These are phyloP conservation scores for Paradendryphiella salina DNA, from an alignment of 2,329 filamentous ascomycete genomes.

Conservation along the genomic window DNA sequence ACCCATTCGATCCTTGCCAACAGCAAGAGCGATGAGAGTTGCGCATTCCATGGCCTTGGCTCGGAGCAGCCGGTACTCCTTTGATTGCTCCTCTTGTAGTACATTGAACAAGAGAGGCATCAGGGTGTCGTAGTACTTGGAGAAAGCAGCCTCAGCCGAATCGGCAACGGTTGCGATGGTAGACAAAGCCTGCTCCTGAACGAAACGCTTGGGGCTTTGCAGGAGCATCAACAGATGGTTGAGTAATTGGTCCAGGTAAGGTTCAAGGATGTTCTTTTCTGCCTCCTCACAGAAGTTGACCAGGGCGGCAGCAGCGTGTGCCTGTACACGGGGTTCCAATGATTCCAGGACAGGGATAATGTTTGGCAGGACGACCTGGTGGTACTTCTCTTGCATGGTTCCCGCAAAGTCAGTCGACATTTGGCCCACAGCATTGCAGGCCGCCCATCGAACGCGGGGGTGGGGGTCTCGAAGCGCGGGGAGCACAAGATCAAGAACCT, in stretches of 20 bases:
- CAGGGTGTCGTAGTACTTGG: slow-evolving; percentile 90
- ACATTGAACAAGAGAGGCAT: slow-evolving; percentile 96
- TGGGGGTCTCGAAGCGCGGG: slow-evolving; percentile 88
- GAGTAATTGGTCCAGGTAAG: slow-evolving; percentile 87
- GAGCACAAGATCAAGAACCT: slow-evolving; percentile 92
- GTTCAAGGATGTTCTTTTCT: slow-evolving; percentile 86
- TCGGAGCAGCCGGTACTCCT: slow-evolving; percentile 86
- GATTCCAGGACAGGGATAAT: slow-evolving; percentile 92
- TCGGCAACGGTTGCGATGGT: slow-evolving; percentile 99
- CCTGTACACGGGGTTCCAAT: slow-evolving; percentile 89
- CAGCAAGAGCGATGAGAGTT: slow-evolving; percentile 90
- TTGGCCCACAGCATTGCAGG: slow-evolving; percentile 97
- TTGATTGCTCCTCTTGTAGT: slow-evolving; percentile 84
- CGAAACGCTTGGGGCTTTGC: slow-evolving; percentile 89
- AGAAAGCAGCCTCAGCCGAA: slow-evolving; percentile 91
- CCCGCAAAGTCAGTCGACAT: slow-evolving; percentile 99
- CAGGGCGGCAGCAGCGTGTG: slow-evolving; percentile 93
- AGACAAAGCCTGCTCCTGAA: slow-evolving; percentile 95
- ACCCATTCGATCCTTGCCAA: slow-evolving; percentile 90
- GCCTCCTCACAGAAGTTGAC: slow-evolving; percentile 99
- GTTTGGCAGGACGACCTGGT: slow-evolving; percentile 80
- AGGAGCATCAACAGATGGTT: slow-evolving; percentile 84
- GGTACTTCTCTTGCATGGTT: slow-evolving; percentile 96
- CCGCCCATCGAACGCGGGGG: slow-evolving; percentile 93
- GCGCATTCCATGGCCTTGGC: slow-evolving; percentile 99